A percentile compares a stretch with the other conserved stretches of the same genome.
Conservation (phyloP, 179 eudicot species). For the Camellia oleifera region DNA sequence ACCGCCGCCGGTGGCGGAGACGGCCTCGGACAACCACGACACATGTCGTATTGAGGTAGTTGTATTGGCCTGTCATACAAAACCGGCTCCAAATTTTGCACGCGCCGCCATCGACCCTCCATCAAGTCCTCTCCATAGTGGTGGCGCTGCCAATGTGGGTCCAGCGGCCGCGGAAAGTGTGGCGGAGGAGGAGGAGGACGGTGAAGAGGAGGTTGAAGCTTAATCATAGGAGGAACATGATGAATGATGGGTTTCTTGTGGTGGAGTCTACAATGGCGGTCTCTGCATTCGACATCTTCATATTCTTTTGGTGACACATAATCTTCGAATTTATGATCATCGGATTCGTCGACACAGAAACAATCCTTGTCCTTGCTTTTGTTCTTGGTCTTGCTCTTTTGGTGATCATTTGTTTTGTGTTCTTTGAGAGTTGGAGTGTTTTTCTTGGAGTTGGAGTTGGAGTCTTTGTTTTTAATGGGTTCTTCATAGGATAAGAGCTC, state of each 20-base stretch:
- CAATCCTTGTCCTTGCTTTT: not conserved
- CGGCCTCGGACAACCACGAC: not conserved
- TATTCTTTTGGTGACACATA: not conserved
- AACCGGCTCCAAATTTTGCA: not conserved
- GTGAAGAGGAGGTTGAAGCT: not conserved
- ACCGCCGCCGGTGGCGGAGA: not conserved
- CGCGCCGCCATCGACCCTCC: not conserved
- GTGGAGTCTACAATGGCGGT: not conserved
- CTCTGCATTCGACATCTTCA: conserved; percentile 1
- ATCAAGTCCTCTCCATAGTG: not conserved
- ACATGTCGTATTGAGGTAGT: not conserved
- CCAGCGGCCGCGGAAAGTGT: not conserved
- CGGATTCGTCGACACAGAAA: not conserved
- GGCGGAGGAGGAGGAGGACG: not conserved
- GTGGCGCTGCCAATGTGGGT: not conserved
- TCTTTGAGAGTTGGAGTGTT: not conserved
- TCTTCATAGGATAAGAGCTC: conserved; percentile 4
- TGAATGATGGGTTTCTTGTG: not conserved
- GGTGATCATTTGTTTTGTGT: not conserved
- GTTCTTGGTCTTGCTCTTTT: not conserved
- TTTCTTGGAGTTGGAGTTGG: not conserved
- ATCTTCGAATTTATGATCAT: not conserved
- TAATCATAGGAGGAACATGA: not conserved
- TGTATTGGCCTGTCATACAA: not conserved
- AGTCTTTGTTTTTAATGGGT: not conserved